These are phyloP conservation scores for Cercospora zeae-maydis DNA, from an alignment of 2,329 filamentous ascomycete genomes.

Conservation along the genomic window DNA sequence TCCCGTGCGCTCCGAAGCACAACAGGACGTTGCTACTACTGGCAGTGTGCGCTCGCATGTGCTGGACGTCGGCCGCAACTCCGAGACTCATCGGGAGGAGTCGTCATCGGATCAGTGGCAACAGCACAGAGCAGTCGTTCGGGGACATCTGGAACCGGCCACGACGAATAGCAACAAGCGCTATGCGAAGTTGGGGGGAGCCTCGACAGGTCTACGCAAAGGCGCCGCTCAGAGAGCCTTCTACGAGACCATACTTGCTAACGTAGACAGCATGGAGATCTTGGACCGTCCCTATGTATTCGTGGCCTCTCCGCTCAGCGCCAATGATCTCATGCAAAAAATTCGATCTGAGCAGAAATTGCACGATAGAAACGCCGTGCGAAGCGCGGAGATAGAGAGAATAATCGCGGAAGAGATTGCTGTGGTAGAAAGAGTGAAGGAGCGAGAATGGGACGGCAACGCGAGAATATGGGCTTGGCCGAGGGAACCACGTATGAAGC, in stretches of 20 bases:
- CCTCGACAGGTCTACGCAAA: neutral
- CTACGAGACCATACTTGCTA: neutral
- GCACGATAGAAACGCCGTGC: neutral
- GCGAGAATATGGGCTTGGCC: neutral
- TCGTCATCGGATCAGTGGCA: neutral
- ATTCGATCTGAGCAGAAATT: neutral
- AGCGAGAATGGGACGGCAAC: neutral
- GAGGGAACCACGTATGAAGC: neutral
- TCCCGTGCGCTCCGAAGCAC: neutral
- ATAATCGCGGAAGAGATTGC: neutral
- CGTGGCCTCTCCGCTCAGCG: neutral
- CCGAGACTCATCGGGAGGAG: neutral
- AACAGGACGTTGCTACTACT: neutral
- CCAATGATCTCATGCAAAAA: neutral
- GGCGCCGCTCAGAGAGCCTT: neutral
- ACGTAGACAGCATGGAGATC: neutral
- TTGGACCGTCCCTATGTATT: neutral
- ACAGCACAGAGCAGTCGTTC: neutral
- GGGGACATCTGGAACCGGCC: neutral
- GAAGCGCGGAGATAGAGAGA: neutral
- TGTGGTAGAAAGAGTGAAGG: neutral
- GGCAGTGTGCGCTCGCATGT: neutral
- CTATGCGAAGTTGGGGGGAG: neutral
- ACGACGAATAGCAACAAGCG: neutral
- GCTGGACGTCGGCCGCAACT: neutral